phyloP scores from a whole-genome alignment of 208 protist genomes.

The Strigomonas culicis region DNA sequence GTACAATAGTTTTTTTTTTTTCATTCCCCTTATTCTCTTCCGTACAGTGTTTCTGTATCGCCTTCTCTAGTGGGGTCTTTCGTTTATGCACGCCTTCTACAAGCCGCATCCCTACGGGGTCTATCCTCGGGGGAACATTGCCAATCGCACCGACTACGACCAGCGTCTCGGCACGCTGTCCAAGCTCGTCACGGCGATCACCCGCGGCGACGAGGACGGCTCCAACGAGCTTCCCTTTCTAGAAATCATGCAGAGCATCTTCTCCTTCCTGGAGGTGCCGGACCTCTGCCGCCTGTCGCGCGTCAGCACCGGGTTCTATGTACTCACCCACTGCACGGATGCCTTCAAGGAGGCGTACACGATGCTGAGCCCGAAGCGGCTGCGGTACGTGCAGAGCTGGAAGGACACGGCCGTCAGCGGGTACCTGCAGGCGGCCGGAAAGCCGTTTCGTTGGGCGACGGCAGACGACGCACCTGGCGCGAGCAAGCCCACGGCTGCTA shows the following conservation, averaged over 20 bases:
- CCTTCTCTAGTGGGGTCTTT: too few relatives aligned
- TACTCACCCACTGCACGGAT: conserved; percentile 76
- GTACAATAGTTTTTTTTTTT: conserved; percentile 1
- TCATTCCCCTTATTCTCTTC: background rate
- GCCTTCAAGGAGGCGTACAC: conserved; percentile 77
- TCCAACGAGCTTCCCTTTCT: conserved; percentile 63
- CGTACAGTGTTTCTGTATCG: background rate
- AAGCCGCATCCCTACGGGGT: conserved; percentile 73
- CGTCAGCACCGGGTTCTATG: conserved; percentile 79
- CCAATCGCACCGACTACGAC: conserved; percentile 31
- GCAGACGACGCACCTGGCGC: background rate
- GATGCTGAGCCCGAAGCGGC: conserved; percentile 39
- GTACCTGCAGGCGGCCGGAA: conserved; percentile 24
- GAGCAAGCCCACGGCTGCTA: background rate
- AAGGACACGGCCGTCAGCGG: conserved; percentile 66
- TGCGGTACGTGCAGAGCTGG: conserved; percentile 67
- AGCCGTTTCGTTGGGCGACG: background rate
- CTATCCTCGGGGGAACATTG: conserved; percentile 77
- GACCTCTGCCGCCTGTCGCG: conserved; percentile 66
- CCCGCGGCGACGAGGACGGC: conserved; percentile 37
- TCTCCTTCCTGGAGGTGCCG: conserved; percentile 61
- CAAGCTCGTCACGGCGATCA: conserved; percentile 37
- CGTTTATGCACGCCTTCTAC: conserved; percentile 82
- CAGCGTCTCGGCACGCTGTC: conserved; percentile 70
- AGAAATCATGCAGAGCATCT: conserved; percentile 57